phyloP scores from a whole-genome alignment of 129 eudicot genomes.

The Arctium lappa region DNA sequence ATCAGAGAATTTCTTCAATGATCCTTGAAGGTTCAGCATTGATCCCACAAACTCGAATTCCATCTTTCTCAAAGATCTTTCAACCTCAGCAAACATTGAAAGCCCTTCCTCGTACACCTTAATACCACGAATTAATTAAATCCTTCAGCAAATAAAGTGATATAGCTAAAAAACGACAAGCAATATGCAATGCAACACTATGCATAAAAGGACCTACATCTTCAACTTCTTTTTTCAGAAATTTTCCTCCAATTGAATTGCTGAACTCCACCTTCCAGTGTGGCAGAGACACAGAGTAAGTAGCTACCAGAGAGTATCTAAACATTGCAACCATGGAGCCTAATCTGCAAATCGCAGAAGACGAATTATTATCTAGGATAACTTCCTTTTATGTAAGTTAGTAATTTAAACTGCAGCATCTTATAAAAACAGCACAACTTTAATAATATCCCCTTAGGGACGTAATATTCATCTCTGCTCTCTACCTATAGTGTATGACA shows the following conservation, averaged over 20 bases:
- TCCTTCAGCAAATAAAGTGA: neutral
- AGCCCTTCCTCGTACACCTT: slow-evolving; percentile 61
- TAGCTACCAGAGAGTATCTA: slow-evolving; percentile 65
- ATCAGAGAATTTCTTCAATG: slow-evolving; percentile 57
- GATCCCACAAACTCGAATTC: slow-evolving; percentile 44
- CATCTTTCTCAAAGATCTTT: slow-evolving; percentile 49
- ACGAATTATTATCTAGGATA: neutral
- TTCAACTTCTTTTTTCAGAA: slow-evolving; percentile 57
- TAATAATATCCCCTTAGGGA: neutral
- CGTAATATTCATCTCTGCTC: neutral
- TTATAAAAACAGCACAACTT: neutral
- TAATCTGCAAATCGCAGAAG: slow-evolving; percentile 47
- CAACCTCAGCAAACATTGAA: slow-evolving; percentile 59
- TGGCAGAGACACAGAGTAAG: slow-evolving; percentile 76
- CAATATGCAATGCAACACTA: neutral
- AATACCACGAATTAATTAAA: neutral
- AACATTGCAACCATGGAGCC: slow-evolving; percentile 96
- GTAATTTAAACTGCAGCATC: neutral
- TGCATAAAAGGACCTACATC: slow-evolving; percentile 39
- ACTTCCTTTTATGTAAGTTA: neutral
- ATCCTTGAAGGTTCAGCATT: slow-evolving; percentile 53
- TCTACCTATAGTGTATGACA: neutral
- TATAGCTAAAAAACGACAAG: neutral
- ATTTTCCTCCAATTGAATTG: slow-evolving; percentile 40
- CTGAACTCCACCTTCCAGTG: slow-evolving; percentile 49